These are phyloP conservation scores for Stevia rebaudiana DNA, from an alignment of 140 eudicot genomes.

Conservation along the genomic window DNA sequence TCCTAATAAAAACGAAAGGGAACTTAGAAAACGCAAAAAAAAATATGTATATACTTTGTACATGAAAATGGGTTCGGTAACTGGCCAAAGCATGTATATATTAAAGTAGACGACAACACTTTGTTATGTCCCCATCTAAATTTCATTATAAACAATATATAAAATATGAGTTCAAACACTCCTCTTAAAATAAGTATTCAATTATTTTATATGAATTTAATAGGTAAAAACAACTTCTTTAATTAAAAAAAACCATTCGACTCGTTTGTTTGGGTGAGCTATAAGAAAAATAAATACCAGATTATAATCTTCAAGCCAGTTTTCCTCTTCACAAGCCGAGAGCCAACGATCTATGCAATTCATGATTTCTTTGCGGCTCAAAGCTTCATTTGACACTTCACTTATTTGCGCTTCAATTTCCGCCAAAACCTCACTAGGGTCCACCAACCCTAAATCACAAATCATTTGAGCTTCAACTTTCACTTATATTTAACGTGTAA, in stretches of 20 bases:
- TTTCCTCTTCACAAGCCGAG: conserved; percentile 80
- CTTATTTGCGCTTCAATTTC: conserved; percentile 61
- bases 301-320: conserved; percentile 82
- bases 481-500: not conserved
- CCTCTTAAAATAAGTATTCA: not conserved
- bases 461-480: not conserved
- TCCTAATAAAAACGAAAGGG: conserved; percentile 40
- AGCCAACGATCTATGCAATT: conserved; percentile 77
- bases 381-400: conserved; percentile 67
- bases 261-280: not conserved
- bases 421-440: conserved; percentile 62
- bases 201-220: not conserved
- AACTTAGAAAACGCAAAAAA: conserved; percentile 4
- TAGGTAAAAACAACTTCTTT: not conserved
- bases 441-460: conserved; percentile 54
- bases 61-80: conserved; percentile 6
- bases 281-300: conserved; percentile 31
- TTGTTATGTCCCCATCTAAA: not conserved
- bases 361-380: conserved; percentile 71
- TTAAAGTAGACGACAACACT: not conserved
- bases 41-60: not conserved
- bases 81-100: not conserved
- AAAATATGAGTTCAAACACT: not conserved
- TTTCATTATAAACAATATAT: not conserved
- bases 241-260: not conserved